phyloP scores from a whole-genome alignment of 2,329 filamentous ascomycete genomes.

The Cryphonectria japonica region DNA sequence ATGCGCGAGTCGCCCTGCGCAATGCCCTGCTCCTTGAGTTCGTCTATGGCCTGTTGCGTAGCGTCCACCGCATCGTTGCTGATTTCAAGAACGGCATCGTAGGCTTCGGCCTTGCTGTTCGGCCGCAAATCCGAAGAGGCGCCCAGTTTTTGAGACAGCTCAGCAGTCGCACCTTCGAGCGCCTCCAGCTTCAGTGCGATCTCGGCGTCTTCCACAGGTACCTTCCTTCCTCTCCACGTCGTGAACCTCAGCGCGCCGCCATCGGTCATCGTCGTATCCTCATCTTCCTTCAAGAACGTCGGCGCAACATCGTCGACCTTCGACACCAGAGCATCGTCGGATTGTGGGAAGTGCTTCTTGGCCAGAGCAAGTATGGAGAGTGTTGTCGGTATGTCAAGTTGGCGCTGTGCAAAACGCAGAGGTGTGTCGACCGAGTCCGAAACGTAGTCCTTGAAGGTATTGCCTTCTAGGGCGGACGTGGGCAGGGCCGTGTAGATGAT shows the following conservation, averaged over 20 bases:
- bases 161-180: constrained; percentile 59
- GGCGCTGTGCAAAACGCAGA: constrained; percentile 92
- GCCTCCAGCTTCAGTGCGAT: constrained; percentile 83
- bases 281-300: constrained; percentile 65
- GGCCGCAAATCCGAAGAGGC: constrained; percentile 50
- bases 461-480: constrained; percentile 63
- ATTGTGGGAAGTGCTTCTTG: constrained; percentile 74
- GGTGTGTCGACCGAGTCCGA: constrained; percentile 88
- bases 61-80: constrained; percentile 95
- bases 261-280: constrained; percentile 50
- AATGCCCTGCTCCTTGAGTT: constrained; percentile 81
- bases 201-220: constrained; percentile 88
- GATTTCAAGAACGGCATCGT: constrained; percentile 86
- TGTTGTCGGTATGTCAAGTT: constrained; percentile 84
- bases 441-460: constrained; percentile 84
- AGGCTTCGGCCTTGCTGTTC: constrained; percentile 79
- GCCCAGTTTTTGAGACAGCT: constrained; percentile 52
- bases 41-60: constrained; percentile 90
- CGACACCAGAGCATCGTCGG: constrained; percentile 63
- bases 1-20: constrained; percentile 83
- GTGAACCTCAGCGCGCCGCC: constrained; percentile 70
- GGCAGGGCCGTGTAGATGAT: constrained; percentile 82
- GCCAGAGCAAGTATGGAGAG: constrained; percentile 80
- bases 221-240: constrained; percentile 82
- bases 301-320: constrained; percentile 74